Evolutionary conservation across 2,329 filamentous ascomycete genomes (phyloP).

Genomic region (Bertia moriformis): DNA sequence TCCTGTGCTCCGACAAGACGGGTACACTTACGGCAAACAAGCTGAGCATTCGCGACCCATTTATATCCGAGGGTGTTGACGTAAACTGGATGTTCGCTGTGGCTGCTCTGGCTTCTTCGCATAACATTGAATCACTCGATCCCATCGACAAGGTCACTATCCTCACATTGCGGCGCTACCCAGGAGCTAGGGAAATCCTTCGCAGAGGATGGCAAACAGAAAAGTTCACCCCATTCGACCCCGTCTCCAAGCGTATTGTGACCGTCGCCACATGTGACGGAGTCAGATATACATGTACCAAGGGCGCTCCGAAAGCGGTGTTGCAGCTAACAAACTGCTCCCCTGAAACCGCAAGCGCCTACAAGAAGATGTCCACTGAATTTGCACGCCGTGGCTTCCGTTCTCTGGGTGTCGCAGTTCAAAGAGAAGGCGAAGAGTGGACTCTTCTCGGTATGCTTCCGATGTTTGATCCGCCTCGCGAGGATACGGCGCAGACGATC

Average conservation of each 20-base stretch:
- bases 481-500: conserved; percentile 67
- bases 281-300: conserved; percentile 59
- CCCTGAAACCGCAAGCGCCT: conserved; percentile 47
- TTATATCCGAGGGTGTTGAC: conserved; percentile 62
- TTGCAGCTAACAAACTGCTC: conserved; percentile 55
- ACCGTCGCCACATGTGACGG: conserved; percentile 54
- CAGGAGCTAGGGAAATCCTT: conserved; percentile 64
- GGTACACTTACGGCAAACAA: conserved; percentile 65
- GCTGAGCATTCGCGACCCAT: conserved; percentile 63
- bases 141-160: conserved; percentile 71
- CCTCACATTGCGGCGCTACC: conserved; percentile 61
- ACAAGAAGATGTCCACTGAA: conserved; percentile 59
- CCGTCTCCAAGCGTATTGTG: conserved; percentile 68
- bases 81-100: conserved; percentile 79
- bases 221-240: conserved; percentile 67
- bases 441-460: conserved; percentile 63
- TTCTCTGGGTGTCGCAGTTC: conserved; percentile 64
- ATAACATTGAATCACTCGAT: conserved; percentile 67
- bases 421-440: conserved; percentile 64
- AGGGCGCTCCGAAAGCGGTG: conserved; percentile 66
- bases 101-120: conserved; percentile 61
- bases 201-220: conserved; percentile 62
- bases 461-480: conserved; percentile 69
- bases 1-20: conserved; percentile 72
- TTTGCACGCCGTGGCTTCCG: conserved; percentile 70